Conservation (phyloP, 1,284 basidiomycete genomes). For the Nidula niveotomentosa region DNA sequence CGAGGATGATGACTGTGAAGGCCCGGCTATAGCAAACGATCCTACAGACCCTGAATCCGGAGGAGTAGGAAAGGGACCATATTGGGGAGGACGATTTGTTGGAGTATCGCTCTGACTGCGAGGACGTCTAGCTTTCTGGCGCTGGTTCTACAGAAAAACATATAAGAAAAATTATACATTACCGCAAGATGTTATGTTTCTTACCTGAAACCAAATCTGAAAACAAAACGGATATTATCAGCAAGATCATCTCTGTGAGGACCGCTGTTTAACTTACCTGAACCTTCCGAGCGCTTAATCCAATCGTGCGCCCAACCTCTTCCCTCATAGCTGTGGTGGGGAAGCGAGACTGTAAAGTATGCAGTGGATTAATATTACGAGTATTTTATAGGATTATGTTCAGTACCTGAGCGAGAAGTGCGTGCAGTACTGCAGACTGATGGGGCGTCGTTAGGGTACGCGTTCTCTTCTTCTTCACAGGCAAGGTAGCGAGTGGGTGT, state of each 20-base stretch:
- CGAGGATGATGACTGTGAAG: not conserved
- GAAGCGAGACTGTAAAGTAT: conserved; percentile 68
- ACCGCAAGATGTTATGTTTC: not conserved
- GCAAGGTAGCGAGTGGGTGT: conserved; percentile 26
- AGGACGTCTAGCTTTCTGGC: conserved; percentile 77
- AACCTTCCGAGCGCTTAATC: conserved; percentile 81
- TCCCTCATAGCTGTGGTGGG: conserved; percentile 83
- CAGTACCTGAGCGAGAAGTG: conserved; percentile 75
- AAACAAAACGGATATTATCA: conserved; percentile 14
- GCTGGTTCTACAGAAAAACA: conserved; percentile 58
- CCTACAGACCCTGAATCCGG: conserved; percentile 29
- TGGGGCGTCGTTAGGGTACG: conserved; percentile 81
- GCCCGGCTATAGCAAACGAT: conserved; percentile 11
- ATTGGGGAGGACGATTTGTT: conserved; percentile 53
- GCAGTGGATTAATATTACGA: not conserved
- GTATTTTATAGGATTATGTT: no score
- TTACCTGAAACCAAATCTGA: conserved; percentile 85
- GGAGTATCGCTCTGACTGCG: conserved; percentile 48
- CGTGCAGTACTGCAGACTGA: conserved; percentile 79
- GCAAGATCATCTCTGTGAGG: conserved; percentile 12
- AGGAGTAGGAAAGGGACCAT: conserved; percentile 54
- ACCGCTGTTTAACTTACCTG: conserved; percentile 53
- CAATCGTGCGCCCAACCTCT: conserved; percentile 80
- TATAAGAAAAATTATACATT: conserved; percentile 17
- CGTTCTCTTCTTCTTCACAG: conserved; percentile 75